phyloP scores from a whole-genome alignment of 2,329 filamentous ascomycete genomes.

The Hypocrella siamensis region DNA sequence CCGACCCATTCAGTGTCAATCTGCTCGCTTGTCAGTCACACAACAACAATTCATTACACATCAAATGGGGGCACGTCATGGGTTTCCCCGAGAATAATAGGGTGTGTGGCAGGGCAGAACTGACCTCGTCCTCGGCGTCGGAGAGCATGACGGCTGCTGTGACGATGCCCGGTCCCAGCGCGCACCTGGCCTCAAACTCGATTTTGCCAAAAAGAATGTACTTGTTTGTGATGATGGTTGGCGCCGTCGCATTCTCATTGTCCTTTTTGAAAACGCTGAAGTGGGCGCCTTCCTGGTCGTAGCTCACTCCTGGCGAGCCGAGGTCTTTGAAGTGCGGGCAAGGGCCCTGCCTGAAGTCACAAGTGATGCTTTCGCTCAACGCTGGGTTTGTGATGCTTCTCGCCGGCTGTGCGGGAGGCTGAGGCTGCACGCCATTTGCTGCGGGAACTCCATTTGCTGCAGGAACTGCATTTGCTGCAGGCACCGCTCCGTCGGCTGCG shows the following conservation, averaged over 20 bases:
- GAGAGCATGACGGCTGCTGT: constrained; percentile 64
- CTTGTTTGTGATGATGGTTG: constrained; percentile 52
- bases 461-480: too few relatives aligned
- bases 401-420: too few relatives aligned
- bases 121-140: constrained; percentile 27
- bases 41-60: too few relatives aligned
- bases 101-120: not conserved
- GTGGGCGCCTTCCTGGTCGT: constrained; percentile 13
- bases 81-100: not conserved
- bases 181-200: constrained; percentile 53
- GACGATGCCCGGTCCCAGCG: constrained; percentile 59
- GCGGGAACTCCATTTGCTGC: too few relatives aligned
- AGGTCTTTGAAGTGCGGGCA: not conserved
- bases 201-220: constrained; percentile 78
- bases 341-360: not conserved
- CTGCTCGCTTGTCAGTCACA: too few relatives aligned
- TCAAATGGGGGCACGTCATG: not conserved
- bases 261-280: constrained; percentile 40
- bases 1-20: constrained; percentile 79
- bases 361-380: not conserved
- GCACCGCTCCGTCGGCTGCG: too few relatives aligned
- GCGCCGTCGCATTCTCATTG: too few relatives aligned
- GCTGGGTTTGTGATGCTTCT: not conserved
- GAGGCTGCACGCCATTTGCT: too few relatives aligned
- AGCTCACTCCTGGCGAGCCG: constrained; percentile 1